A percentile compares a stretch with the other conserved stretches of the same genome.
Conservation (phyloP, 2,329 filamentous ascomycete species). For the Sclerotinia subarctica region DNA sequence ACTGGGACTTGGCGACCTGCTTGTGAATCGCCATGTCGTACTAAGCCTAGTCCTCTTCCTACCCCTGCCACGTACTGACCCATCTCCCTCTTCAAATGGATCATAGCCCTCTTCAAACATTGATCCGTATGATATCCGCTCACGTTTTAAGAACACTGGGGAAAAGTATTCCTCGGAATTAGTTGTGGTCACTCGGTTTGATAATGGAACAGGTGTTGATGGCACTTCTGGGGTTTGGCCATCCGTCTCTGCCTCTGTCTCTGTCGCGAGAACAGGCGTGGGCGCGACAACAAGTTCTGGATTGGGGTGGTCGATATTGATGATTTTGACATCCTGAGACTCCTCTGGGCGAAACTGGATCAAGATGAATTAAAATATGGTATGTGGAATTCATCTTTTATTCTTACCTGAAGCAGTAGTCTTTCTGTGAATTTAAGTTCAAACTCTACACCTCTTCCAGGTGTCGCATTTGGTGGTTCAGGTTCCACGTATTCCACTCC, state of each 20-base stretch:
- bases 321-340: conserved; percentile 45
- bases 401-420: conserved; percentile 47
- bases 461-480: conserved; percentile 43
- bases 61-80: conserved; percentile 55
- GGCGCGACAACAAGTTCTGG: conserved; percentile 28
- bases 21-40: conserved; percentile 71
- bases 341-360: conserved; percentile 49
- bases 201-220: conserved; percentile 24
- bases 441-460: conserved; percentile 54
- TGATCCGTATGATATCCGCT: conserved; percentile 65
- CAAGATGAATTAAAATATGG: conserved; percentile 24
- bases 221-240: conserved; percentile 28
- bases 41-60: conserved; percentile 68
- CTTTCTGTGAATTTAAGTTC: conserved; percentile 54
- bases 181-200: conserved; percentile 39
- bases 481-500: conserved; percentile 59
- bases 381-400: conserved; percentile 4
- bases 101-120: conserved; percentile 63
- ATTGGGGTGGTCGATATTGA: conserved; percentile 52
- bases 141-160: conserved; percentile 74
- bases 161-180: conserved; percentile 61
- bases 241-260: conserved; percentile 26
- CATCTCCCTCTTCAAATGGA: conserved; percentile 65
- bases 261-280: conserved; percentile 24
- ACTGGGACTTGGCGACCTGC: conserved; percentile 64